Evolutionary conservation across 805 yeast species (phyloP), one percentile per base, ranked within the genome.

Genomic region (Yarrowia bubula): DNA sequence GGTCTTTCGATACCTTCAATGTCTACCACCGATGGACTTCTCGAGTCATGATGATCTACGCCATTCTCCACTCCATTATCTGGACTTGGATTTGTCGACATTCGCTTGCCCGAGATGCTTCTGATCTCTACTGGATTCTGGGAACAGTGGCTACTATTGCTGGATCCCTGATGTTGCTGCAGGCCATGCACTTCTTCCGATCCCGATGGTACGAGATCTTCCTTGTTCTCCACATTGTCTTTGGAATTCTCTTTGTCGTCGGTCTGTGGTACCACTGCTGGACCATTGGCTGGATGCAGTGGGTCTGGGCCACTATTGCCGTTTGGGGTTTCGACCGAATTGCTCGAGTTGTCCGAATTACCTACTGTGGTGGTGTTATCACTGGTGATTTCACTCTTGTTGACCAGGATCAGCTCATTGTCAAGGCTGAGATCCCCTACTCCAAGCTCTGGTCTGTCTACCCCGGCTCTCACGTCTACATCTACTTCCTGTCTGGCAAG

Each of bases 321-420:
- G 78, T 90, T 4, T 91, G 96, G 96, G 80, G 78, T 0, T 79
- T 84, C 68, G 96, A 91, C 71, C 78, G 92, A 64, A 66, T 84
- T 0, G 70, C 83, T 10, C 80, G 96, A 68, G 67, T 86, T 8
- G 75, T 80, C 1, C 80, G 90, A 64, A 74, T 90, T 1, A 65
- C 81, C n/a, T 71, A 77, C 41, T 87, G 87, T 68, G 96, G 96
- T 8, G 70, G 76, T 2, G 67, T 68, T 28, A 72, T 31, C 17
- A 43, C 50, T 5, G 64, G 43, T 3, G 43, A 58, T 1, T 58
- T 58, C 14, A 22, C 42, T 11, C 28, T 58, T 1, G 64, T 43
- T 5, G 64, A 58, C 13, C 15, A 15, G 6, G 64, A 58, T 1
- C 50, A 58, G 32, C 51, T 43, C 5, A 58, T 58, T n/a, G 35